Evolutionary conservation across 345 rosid genomes (phyloP), one percentile per base, ranked within the genome.

Genomic region (Hypericum androsaemum): DNA sequence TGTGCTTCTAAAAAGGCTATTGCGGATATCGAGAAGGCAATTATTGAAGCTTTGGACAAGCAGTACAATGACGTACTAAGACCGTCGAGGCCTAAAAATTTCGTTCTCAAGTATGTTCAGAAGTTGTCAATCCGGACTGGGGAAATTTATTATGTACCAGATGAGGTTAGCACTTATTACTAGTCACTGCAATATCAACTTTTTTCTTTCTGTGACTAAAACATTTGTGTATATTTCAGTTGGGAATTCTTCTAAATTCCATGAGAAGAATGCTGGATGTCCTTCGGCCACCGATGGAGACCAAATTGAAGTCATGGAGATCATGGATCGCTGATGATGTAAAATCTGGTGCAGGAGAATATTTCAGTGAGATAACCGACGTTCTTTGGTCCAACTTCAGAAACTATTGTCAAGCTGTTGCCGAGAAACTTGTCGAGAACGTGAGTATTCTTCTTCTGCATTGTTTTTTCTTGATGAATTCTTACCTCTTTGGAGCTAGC

Each of bases 1-100:
- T 1, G 32, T 22, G 4, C 4, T 4, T 22, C 1, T 22, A 4
- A 22, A 22, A 48, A 63, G 69, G 69, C 63, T 16, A 46, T 64
- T 53, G 69, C 63, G 47, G 59, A 64, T 47, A 44, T 58, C 47
- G 69, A 64, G 41, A 64, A 56, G 57, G 63, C 69, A 45, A 64
- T 53, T n/a, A 64, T 57, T 52, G 69, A 64, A 39, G 44, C 69
- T 41, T 41, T 64, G 47, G 69, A 64, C 16, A 58, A 58, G 54
- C 69, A 64, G 36, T 58, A 51, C 53, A 49, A 53, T 6, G 69
- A 58, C 32, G 61, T 41, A 14, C 52, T 64, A 39, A 49, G 58
- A 8, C 59, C 69, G 22, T 38, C 57, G 55, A 63, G 56, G 14
- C 63, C 63, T 28, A 64, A 64, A 54, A 52, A 57, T 12, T 64